Base-by-base conservation (phyloP, 2,329 filamentous ascomycete species). In the Chaetomiaceae sp. region DNA sequence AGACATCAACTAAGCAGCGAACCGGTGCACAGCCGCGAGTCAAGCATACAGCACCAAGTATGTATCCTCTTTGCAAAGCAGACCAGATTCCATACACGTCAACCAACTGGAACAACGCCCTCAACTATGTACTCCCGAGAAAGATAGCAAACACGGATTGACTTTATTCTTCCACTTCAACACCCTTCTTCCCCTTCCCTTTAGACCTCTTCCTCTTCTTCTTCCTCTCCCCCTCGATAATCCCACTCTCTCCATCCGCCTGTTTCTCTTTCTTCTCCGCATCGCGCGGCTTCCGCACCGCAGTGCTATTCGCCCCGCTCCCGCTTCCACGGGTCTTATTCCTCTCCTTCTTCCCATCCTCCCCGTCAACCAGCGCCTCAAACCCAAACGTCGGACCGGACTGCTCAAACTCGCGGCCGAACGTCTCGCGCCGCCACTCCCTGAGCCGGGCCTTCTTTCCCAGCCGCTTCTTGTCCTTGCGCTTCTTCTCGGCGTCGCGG, bases 391-490 rank as follows among this genome's bases (percentile, higher is more conserved):
- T 80, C 20, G 80, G 80, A 0, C 80, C 80, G 4, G 75, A 75
- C 49, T 72, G 67, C 70, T 81, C 79, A 58, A 68, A 83, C 63
- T 81, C 80, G 41, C 67, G 69, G 16, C 82, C 83, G 65, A 86
- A 86, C 14, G 77, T 78, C 50, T 85, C 82, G 55, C 77, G 74
- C 45, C 83, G 82, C 94, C 94, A 99, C 72, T 96, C 82, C 65
- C 90, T 78, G 56, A 99, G 75, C 18, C 92, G 80, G 7, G 89
- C 89, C 75, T 97, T 97, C 81, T 97, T 99, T 59, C 89, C 87
- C 27, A 97, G 78, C 63, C 82, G 80, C 77, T 95, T 96, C 73
- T 85, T 84, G 66, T 99, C 94, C 64, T 86, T 87, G 61, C 80
- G 79, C 78, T 97, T 97, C 79, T 95, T 94, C 64, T 91, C 88